Percentiles rank a stretch among this genome's conserved stretches.
Evolutionary conservation across 192 early-diverging fungal genomes (phyloP).

Genomic region (Coemansia sp.): DNA sequence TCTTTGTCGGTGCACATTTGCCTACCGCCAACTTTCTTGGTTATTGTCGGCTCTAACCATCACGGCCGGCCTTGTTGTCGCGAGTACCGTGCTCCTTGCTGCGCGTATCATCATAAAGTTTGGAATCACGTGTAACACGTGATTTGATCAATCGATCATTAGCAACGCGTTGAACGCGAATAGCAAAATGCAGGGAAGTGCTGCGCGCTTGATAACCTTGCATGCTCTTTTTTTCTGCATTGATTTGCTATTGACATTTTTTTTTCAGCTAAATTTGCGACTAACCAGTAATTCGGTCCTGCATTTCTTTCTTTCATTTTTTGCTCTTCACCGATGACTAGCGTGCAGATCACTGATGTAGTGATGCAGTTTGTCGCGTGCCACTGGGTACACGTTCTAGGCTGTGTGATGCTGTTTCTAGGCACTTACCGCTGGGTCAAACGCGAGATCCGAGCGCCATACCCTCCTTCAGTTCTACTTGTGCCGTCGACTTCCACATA

Average conservation of each 20-base stretch:
- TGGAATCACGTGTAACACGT: not conserved
- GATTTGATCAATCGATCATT: not conserved
- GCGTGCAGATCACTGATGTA: conserved; percentile 10
- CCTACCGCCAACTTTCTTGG: too few species aligned
- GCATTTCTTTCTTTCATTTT: not conserved
- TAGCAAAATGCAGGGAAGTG: not conserved
- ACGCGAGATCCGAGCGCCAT: conserved; percentile 29
- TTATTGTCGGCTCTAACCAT: too few species aligned
- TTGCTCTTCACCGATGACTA: not conserved
- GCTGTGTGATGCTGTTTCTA: conserved; percentile 24
- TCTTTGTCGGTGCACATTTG: too few species aligned
- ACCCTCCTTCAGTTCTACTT: conserved; percentile 37
- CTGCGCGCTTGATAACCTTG: not conserved
- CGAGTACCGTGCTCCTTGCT: too few species aligned
- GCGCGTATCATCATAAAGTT: too few species aligned
- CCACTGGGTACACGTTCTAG: conserved; percentile 27
- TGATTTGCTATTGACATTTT: not conserved
- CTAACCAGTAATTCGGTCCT: not conserved
- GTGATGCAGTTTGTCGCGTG: conserved; percentile 13
- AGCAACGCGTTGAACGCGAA: not conserved
- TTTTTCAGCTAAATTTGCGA: not conserved
- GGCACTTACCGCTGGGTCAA: conserved; percentile 31
- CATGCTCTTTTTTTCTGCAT: not conserved
- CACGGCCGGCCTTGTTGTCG: too few species aligned
- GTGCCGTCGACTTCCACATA: conserved; percentile 57